phyloP scores from a whole-genome alignment of 108 stramenopile species.

The Phaeodactylum tricornutum region DNA sequence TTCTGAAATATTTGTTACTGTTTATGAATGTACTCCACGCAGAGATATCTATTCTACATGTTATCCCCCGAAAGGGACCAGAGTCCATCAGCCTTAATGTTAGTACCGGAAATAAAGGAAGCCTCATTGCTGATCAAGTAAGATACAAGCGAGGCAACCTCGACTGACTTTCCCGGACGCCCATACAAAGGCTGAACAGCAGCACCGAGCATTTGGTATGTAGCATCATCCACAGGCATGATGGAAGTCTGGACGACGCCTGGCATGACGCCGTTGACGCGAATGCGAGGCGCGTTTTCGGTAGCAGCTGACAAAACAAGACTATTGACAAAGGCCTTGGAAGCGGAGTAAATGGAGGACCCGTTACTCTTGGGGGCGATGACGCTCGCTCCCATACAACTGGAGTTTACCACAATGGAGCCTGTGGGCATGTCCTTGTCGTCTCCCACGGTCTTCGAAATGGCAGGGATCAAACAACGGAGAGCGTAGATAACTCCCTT shows the following conservation, averaged over 20 bases:
- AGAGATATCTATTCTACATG: too few species aligned
- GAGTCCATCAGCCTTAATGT: constrained; percentile 4
- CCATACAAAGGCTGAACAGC: constrained; percentile 6
- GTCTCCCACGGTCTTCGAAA: constrained; percentile 6
- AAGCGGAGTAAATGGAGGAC: constrained; percentile 2
- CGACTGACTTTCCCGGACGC: neutral
- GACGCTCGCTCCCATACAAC: constrained; percentile 4
- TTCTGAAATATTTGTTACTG: too few species aligned
- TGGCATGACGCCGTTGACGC: constrained; percentile 9
- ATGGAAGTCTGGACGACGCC: constrained; percentile 4
- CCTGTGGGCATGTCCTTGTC: neutral
- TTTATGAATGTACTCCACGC: too few species aligned
- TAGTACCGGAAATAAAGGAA: constrained; percentile 8
- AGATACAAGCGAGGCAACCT: neutral
- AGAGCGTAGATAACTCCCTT: constrained; percentile 2
- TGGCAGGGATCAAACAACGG: neutral
- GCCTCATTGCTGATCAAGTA: constrained; percentile 4
- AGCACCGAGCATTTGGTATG: constrained; percentile 1
- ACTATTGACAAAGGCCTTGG: constrained; percentile 4
- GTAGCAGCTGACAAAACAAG: constrained; percentile 1
- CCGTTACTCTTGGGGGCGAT: constrained; percentile 9
- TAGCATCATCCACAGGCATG: constrained; percentile 4
- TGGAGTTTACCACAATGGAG: constrained; percentile 3
- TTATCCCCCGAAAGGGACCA: constrained; percentile 3
- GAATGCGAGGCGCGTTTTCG: constrained; percentile 7